These are phyloP conservation scores for Saccharomyces pastorianus DNA, from an alignment of 1,139 yeast genomes.

Conservation along the genomic window DNA sequence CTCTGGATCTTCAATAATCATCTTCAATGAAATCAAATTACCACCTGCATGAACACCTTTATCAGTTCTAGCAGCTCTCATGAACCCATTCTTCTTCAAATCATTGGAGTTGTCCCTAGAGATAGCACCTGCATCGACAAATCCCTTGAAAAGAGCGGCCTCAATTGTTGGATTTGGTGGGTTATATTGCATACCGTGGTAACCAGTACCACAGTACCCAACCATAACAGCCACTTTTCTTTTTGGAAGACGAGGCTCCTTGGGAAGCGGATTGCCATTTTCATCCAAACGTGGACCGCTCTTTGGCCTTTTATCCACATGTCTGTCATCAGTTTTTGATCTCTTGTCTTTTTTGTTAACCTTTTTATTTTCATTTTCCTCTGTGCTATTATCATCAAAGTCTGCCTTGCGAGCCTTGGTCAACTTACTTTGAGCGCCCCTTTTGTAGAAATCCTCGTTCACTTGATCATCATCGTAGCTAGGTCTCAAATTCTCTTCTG, in stretches of 20 bases:
- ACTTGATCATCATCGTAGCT: constrained; percentile 25
- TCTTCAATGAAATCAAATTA: constrained; percentile 77
- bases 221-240: constrained; percentile 82
- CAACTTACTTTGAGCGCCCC: constrained; percentile 42
- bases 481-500: constrained; percentile 17
- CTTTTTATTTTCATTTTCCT: constrained; percentile 25
- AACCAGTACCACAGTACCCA: constrained; percentile 97
- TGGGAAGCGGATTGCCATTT: constrained; percentile 51
- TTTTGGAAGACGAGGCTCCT: constrained; percentile 34
- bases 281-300: constrained; percentile 40
- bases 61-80: constrained; percentile 97
- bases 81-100: constrained; percentile 79
- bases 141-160: constrained; percentile 78
- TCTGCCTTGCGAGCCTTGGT: constrained; percentile 41
- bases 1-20: constrained; percentile 80
- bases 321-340: constrained; percentile 8
- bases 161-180: constrained; percentile 93
- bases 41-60: constrained; percentile 99
- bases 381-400: constrained; percentile 18
- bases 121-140: constrained; percentile 82
- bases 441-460: constrained; percentile 34
- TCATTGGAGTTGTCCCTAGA: constrained; percentile 85
- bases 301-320: constrained; percentile 25
- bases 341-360: constrained; percentile 7
- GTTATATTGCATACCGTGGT: constrained; percentile 94